phyloP scores from a whole-genome alignment of 2,329 filamentous ascomycete genomes.

The Sporothrix mexicana region DNA sequence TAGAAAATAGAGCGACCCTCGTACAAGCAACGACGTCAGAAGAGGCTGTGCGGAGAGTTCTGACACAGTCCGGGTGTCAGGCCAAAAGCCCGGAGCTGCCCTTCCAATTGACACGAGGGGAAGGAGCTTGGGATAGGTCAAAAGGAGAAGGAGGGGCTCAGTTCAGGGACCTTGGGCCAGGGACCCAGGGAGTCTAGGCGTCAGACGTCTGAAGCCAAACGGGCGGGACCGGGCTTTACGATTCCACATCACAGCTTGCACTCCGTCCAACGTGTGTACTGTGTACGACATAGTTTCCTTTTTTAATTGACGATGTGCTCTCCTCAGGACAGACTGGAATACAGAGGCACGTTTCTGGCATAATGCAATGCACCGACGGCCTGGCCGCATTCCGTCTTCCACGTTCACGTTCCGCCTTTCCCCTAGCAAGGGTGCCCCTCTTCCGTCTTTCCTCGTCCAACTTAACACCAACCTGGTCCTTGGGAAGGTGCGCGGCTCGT shows the following conservation, averaged over 20 bases:
- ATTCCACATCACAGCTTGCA: not conserved
- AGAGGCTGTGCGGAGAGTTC: constrained; percentile 19
- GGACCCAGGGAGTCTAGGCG: not conserved
- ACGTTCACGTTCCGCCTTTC: not conserved
- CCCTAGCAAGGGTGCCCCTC: not conserved
- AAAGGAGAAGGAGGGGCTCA: no score
- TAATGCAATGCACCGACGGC: not conserved
- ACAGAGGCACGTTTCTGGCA: constrained; percentile 13
- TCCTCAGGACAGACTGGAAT: constrained; percentile 1
- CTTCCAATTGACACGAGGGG: not conserved
- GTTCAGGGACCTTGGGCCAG: no score
- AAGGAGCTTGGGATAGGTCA: no score
- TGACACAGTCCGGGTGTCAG: constrained; percentile 28
- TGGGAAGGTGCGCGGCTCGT: constrained; percentile 14
- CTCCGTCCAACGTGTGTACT: no score
- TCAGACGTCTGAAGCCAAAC: not conserved
- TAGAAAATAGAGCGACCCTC: no score
- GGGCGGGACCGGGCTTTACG: constrained; percentile 16
- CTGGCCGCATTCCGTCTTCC: not conserved
- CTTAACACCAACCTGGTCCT: not conserved
- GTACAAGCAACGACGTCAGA: constrained; percentile 11
- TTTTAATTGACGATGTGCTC: no score
- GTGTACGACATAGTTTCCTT: not conserved
- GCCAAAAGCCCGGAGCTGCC: not conserved
- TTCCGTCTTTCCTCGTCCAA: not conserved